A percentile compares a stretch with the other conserved stretches of the same genome.
Conservation (phyloP, 257 asterid species). For the Fraxinus anomala region DNA sequence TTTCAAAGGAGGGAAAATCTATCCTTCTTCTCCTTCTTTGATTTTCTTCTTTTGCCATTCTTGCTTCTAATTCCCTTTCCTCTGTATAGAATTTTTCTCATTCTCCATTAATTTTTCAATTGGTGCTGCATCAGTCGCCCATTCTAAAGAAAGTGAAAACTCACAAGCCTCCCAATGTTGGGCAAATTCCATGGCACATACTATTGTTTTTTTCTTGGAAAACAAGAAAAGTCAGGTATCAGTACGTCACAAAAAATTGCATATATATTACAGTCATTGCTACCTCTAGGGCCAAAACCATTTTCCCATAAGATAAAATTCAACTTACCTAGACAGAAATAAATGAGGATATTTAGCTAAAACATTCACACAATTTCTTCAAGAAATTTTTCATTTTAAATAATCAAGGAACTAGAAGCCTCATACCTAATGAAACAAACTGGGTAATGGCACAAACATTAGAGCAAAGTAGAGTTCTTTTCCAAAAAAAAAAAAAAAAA, state of each 20-base stretch:
- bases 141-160: background rate
- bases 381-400: background rate
- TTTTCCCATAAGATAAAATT: background rate
- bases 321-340: background rate
- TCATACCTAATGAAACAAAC: background rate
- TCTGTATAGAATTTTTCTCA: no score
- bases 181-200: background rate
- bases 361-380: background rate
- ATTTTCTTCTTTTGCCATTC: no score
- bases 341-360: background rate
- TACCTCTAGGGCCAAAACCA: background rate
- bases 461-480: no score
- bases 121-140: background rate
- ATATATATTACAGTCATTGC: background rate
- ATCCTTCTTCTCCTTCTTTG: no score
- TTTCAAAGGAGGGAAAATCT: no score
- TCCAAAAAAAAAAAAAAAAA: no score
- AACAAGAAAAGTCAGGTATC: background rate
- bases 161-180: background rate
- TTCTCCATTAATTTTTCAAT: no score
- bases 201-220: background rate
- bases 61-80: no score
- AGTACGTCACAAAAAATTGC: background rate
- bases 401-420: background rate
- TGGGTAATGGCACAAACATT: constrained; percentile 10